Percentiles rank a stretch among this genome's conserved stretches.
Evolutionary conservation across 2,329 filamentous ascomycete species (phyloP).

Genomic region (Pestalotiopsis sp.): DNA sequence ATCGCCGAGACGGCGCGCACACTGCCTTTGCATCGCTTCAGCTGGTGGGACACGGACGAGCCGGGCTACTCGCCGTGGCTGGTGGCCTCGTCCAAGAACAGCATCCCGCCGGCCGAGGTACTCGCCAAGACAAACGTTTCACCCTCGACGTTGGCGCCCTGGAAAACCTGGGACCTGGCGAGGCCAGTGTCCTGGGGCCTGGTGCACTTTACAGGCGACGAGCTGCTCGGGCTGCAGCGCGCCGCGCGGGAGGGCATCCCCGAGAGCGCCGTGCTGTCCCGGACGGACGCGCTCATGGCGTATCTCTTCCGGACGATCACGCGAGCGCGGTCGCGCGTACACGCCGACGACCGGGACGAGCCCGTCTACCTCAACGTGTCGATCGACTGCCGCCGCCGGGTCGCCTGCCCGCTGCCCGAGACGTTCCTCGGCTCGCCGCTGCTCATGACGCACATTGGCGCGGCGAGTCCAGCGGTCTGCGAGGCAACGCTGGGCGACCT

Average conservation of each 20-base stretch:
- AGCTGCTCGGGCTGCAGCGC: slow-evolving; percentile 35
- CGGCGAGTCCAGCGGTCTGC: neutral
- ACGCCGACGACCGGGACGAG: slow-evolving; percentile 24
- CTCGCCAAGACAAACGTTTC: slow-evolving; percentile 18
- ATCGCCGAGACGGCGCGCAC: slow-evolving; percentile 29
- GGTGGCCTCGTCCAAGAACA: slow-evolving; percentile 23
- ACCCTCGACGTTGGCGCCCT: slow-evolving; percentile 36
- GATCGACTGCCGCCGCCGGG: slow-evolving; percentile 38
- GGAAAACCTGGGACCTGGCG: slow-evolving; percentile 41
- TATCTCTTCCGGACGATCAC: slow-evolving; percentile 46
- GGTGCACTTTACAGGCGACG: slow-evolving; percentile 37
- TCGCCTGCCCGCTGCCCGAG: slow-evolving; percentile 38
- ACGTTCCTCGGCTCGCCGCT: slow-evolving; percentile 45
- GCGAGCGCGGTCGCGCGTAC: slow-evolving; percentile 33
- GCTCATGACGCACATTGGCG: slow-evolving; percentile 35
- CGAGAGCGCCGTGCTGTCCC: slow-evolving; percentile 31
- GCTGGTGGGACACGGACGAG: slow-evolving; percentile 42
- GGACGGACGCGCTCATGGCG: slow-evolving; percentile 45
- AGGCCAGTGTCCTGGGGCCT: slow-evolving; percentile 31
- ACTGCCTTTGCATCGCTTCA: slow-evolving; percentile 45
- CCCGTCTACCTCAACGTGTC: slow-evolving; percentile 40
- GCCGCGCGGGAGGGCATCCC: slow-evolving; percentile 14
- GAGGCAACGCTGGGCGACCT: slow-evolving; percentile 21
- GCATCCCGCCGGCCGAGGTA: slow-evolving; percentile 24
- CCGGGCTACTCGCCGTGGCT: slow-evolving; percentile 30